Base-by-base conservation (phyloP, 1,139 yeast species). In the Pichia sp. region DNA sequence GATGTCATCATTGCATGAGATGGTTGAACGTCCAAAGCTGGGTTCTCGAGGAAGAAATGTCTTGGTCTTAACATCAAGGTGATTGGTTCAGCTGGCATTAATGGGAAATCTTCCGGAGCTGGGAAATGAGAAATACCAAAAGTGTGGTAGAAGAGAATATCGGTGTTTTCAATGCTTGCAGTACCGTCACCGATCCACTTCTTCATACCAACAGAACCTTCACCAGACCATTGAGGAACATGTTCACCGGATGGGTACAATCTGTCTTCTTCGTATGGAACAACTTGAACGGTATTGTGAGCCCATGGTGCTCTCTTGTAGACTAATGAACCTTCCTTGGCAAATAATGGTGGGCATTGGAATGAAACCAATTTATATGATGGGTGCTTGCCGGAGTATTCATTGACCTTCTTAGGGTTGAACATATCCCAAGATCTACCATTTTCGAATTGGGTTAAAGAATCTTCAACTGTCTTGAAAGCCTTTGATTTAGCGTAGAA, bases 91-190 rank as follows among this genome's bases (percentile, higher is more conserved):
- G 88, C 82, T 42, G 94, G 94, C 94, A 84, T 84, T 54, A 85
- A 77, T 49, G 94, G 92, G 81, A 83, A 85, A 66, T 84, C 95
- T 68, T 84, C 94, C 50, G 94, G 92, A 10, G 90, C 80, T 50
- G 95, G 95, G 76, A 83, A 81, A 61, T 84, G 95, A 38, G 92
- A 81, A 53, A 84, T 76, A 58, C 94, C 94, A 60, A 84, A 84
- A 35, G 90, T 83, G 64, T 83, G 92, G 79, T 80, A 85, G 56
- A 80, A 66, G 43, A 83, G 72, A 52, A 83, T 73, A 61, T 83
- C 90, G 37, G 84, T 78, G 65, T 83, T 74, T 56, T 80, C 85
- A 58, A 83, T 68, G 27, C 64, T 63, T 43, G 74, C 87, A 8
- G 66, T 49, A 47, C 86, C 87, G 55, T 81, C 81, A 45, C 83